phyloP scores from a whole-genome alignment of 2,329 filamentous ascomycete genomes.

The Alternaria novae-zelandiae region DNA sequence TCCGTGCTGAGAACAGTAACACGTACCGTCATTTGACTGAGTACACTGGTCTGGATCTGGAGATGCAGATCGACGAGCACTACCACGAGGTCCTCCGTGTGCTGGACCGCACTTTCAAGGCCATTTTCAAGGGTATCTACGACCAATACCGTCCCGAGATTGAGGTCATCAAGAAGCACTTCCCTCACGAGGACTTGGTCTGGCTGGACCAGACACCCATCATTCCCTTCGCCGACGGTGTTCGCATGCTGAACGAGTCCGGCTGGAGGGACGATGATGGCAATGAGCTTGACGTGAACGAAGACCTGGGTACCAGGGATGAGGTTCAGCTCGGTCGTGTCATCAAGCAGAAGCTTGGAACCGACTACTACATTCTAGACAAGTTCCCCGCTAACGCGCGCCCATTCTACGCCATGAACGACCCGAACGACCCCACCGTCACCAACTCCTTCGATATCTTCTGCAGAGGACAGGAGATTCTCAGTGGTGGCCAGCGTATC shows the following conservation, averaged over 20 bases:
- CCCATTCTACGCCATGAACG: constrained; percentile 91
- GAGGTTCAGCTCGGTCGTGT: constrained; percentile 86
- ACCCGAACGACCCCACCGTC: constrained; percentile 71
- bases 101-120: constrained; percentile 81
- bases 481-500: constrained; percentile 91
- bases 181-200: constrained; percentile 84
- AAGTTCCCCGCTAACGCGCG: constrained; percentile 86
- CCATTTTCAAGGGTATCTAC: constrained; percentile 76
- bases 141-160: constrained; percentile 73
- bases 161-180: constrained; percentile 79
- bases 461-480: constrained; percentile 88
- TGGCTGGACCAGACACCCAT: constrained; percentile 87
- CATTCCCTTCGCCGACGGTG: constrained; percentile 78
- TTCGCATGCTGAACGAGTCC: constrained; percentile 79
- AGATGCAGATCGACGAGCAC: constrained; percentile 88
- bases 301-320: constrained; percentile 84
- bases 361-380: constrained; percentile 93
- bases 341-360: constrained; percentile 83
- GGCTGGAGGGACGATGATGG: constrained; percentile 81
- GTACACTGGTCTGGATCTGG: constrained; percentile 89
- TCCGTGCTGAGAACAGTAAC: constrained; percentile 94
- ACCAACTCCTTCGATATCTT: constrained; percentile 98
- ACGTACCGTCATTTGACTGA: constrained; percentile 94
- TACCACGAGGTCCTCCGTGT: constrained; percentile 86
- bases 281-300: constrained; percentile 70